Base-by-base conservation (phyloP, 1,139 yeast species). In the Kluyveromyces marxianus region DNA sequence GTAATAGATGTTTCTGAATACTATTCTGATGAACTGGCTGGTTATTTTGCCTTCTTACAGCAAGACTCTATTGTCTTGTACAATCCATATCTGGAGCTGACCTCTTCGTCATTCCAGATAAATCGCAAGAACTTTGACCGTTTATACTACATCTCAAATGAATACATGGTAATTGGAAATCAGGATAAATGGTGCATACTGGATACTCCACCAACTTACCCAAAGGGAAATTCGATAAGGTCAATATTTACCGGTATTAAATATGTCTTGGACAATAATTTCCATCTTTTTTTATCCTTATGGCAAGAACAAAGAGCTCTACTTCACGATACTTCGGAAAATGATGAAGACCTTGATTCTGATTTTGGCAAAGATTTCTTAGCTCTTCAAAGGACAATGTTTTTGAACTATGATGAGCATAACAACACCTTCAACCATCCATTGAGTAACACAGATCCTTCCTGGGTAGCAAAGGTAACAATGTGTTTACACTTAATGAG, bases 401-500 rank as follows among this genome's bases (percentile, higher is more conserved):
- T 40, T 7, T 10, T 34, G 25, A 27, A 30, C 6, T 34, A 25
- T 35, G 44, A 48, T 29, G 41, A 47, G 6, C 39, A 41, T 21
- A 50, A 61, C 2, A 55, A 63, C 3, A 29, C 45, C 7, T 44
- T 42, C 56, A 63, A 28, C 53, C 66, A 45, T 45, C 49, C 25
- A 41, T 42, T 47, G 24, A 26, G n/a, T 3, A 21, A n/a, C 8
- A 10, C 14, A 25, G 41, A 43, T 33, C 44, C 49, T 37, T 77
- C 77, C 38, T 63, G 77, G 56, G 64, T 81, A 2, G 86, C 88
- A 1, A 79, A 76, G 50, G 71, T 87, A n/a, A 71, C 81, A 0
- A 65, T 85, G 32, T 77, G 89, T 0, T 63, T 90, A 37, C 97
- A 90, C 67, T 59, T 88, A 33, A 66, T 88, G 2, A 68, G 90